Base-by-base conservation (phyloP, 1,284 basidiomycete species). In the Rhodotorula sp. region DNA sequence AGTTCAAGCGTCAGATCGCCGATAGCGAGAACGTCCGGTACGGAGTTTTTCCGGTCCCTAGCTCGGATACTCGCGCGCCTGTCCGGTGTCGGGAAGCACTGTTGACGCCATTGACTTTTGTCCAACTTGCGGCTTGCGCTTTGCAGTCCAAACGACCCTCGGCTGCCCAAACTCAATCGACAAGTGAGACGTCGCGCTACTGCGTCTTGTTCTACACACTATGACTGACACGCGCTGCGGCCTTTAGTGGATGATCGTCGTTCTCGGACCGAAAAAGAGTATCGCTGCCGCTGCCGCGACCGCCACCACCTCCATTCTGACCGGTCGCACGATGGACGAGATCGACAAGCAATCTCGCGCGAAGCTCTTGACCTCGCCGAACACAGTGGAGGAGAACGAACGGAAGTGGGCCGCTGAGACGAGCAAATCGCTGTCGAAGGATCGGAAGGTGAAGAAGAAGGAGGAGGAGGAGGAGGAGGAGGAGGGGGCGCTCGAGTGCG, bases 261-360 rank as follows among this genome's bases (percentile, higher is more conserved):
- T 62, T 48, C 34, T 23, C 29, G 56, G 47, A 57, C 31, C 18
- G 21, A n/a, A 46, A 39, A 0, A 63, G 31, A 57, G 56, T 59
- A 29, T 39, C 23, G 23, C 47, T 14, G 29, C 46, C 29, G 54
- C 54, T 8, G 31, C 29, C 29, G 21, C 46, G 10, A 21, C 21
- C 5, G 43, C 46, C 20, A 31, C 52, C 14, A 49, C 48, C 48
- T 72, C 71, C 5, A 21, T 72, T 43, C 65, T 72, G 51, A 67
- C 71, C 18, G 26, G 51, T 20, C 71, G 71, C 31, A 70, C 71
- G 23, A 69, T 72, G 68, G 58, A 69, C 18, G 61, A 69, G 16
- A 67, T 70, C 62, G 39, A 48, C 29, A 29, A 34, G 18, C 63
- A 64, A 15, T 34, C 31, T 16, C 61, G 61, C 21, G 61, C 48